phyloP scores from a whole-genome alignment of 441 rosid genomes.

The Gossypium schwendimanii region DNA sequence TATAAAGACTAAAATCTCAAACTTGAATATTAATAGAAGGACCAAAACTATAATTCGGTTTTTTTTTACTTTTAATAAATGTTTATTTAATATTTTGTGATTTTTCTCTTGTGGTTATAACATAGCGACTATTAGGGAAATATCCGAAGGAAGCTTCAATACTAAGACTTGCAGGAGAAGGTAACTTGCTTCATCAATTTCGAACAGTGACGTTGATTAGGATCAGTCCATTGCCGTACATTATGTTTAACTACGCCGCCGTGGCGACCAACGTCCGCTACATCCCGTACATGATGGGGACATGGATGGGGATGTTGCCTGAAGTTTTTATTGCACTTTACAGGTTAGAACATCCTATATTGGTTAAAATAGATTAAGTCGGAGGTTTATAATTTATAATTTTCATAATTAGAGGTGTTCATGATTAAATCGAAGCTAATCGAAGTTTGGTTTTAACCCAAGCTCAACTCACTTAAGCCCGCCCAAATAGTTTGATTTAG shows the following conservation, averaged over 20 bases:
- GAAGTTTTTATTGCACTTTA: constrained; percentile 28
- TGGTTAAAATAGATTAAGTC: not conserved
- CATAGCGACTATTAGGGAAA: constrained; percentile 22
- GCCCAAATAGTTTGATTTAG: too few species aligned
- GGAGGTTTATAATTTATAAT: too few species aligned
- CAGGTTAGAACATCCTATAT: constrained; percentile 16
- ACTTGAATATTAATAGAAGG: too few species aligned
- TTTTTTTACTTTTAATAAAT: not conserved
- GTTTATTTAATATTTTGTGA: not conserved
- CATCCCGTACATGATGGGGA: constrained; percentile 27
- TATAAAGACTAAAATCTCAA: too few species aligned
- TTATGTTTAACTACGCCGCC: constrained; percentile 22
- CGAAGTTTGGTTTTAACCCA: too few species aligned
- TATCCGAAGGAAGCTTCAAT: constrained; percentile 29
- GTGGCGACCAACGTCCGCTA: constrained; percentile 25
- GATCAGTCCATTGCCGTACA: constrained; percentile 29
- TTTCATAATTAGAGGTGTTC: too few species aligned
- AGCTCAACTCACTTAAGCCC: too few species aligned
- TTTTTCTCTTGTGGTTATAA: not conserved
- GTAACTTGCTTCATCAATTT: constrained; percentile 28
- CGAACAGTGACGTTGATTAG: constrained; percentile 24
- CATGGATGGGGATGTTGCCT: constrained; percentile 25
- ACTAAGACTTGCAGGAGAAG: constrained; percentile 26
- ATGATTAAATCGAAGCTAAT: too few species aligned
- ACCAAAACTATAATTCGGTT: not conserved